Percentiles rank a stretch among this genome's conserved stretches.
Conservation (phyloP, 495 filamentous ascomycete species). For the Trichoderma virens region DNA sequence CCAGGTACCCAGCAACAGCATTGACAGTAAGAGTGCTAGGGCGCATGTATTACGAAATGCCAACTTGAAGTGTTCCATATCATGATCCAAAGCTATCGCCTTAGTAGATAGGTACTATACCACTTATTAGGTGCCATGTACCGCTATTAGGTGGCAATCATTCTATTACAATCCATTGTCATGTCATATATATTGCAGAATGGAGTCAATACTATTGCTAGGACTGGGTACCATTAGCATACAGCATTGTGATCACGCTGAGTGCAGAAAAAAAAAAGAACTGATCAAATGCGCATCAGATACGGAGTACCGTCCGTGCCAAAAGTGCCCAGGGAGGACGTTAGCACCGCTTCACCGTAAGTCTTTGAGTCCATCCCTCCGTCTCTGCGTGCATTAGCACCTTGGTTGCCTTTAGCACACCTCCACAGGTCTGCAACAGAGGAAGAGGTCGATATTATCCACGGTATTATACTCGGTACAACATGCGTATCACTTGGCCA, state of each 20-base stretch:
- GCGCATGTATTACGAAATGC: background rate
- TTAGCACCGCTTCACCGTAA: background rate
- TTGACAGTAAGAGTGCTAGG: background rate
- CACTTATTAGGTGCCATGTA: no score
- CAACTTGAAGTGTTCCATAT: background rate
- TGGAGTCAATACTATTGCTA: no score
- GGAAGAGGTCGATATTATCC: background rate
- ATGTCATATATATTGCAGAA: no score
- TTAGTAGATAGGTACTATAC: no score
- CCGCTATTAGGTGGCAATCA: no score
- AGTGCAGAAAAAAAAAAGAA: background rate
- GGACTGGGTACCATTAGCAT: background rate
- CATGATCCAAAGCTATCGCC: background rate
- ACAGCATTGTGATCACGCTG: background rate
- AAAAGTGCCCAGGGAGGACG: background rate
- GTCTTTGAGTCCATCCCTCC: background rate
- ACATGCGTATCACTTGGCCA: constrained; percentile 1
- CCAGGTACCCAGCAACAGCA: no score
- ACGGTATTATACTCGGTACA: background rate
- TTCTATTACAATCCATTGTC: no score
- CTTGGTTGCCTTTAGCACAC: background rate
- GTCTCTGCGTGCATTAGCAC: background rate
- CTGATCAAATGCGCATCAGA: background rate
- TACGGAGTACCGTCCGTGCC: background rate
- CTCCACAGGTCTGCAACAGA: background rate